phyloP scores from a whole-genome alignment of 2,329 filamentous ascomycete species.

The Ambrosiella beaveri region DNA sequence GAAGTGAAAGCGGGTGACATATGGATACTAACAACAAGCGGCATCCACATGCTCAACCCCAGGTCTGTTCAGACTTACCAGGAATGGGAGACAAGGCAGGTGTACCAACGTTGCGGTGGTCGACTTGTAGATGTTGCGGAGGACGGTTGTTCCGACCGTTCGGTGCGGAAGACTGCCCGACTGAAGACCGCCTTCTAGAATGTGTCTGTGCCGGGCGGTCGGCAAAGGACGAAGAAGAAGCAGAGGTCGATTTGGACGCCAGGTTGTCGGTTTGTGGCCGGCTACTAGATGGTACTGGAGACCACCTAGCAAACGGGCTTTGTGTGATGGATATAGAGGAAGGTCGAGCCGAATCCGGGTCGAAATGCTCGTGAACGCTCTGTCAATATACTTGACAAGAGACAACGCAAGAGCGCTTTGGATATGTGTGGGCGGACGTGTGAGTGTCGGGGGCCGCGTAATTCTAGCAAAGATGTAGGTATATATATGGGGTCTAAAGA shows the following conservation, averaged over 20 bases:
- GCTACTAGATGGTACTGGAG: slow-evolving; percentile 12
- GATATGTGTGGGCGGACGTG: not conserved
- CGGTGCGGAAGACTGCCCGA: slow-evolving; percentile 21
- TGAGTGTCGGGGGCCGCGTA: slow-evolving; percentile 1
- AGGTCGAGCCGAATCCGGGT: not conserved
- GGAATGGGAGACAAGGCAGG: slow-evolving; percentile 11
- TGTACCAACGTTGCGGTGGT: slow-evolving; percentile 5
- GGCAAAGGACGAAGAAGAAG: slow-evolving; percentile 38
- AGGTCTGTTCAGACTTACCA: slow-evolving; percentile 5
- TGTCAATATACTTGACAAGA: not conserved
- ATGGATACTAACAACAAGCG: not conserved
- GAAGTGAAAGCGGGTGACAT: not conserved
- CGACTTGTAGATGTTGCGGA: slow-evolving; percentile 10
- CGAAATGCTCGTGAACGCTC: not conserved
- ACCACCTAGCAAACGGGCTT: slow-evolving; percentile 13
- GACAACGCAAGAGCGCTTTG: not conserved
- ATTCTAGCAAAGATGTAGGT: not conserved
- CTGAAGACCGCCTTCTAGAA: slow-evolving; percentile 33
- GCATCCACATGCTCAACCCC: not conserved
- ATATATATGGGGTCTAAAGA: not conserved
- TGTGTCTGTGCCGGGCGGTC: slow-evolving; percentile 31
- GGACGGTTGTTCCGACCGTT: slow-evolving; percentile 15
- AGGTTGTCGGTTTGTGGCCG: slow-evolving; percentile 12
- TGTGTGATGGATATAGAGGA: slow-evolving; percentile 13
- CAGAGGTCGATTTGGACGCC: slow-evolving; percentile 17